phyloP scores from a whole-genome alignment of 1,284 basidiomycete species.

The Pseudozyma flocculosa region DNA sequence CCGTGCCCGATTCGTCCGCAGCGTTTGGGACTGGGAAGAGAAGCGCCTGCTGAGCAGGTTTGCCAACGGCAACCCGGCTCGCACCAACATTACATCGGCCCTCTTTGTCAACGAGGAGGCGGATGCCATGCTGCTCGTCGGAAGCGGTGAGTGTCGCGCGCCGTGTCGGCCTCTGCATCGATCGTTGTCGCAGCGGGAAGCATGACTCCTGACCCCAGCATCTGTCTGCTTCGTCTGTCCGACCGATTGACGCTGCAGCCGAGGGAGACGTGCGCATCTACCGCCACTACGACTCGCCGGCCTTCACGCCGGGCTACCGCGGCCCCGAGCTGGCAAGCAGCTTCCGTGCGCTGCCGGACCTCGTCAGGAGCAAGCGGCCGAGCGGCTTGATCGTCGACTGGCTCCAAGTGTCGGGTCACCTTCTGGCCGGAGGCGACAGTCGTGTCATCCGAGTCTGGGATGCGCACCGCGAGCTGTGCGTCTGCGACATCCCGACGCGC shows the following conservation, averaged over 20 bases:
- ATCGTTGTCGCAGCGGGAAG: neutral
- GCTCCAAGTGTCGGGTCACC: slow-evolving; percentile 83
- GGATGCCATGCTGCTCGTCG: slow-evolving; percentile 84
- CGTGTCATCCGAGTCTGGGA: slow-evolving; percentile 91
- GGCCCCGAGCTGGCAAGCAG: slow-evolving; percentile 82
- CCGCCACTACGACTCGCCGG: slow-evolving; percentile 70
- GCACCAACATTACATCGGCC: slow-evolving; percentile 83
- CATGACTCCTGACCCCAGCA: too few species aligned
- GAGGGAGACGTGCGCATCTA: slow-evolving; percentile 90
- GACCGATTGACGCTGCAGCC: too few species aligned
- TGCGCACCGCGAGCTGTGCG: slow-evolving; percentile 82
- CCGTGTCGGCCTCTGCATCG: too few species aligned
- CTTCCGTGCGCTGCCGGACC: slow-evolving; percentile 83
- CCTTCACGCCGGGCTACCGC: slow-evolving; percentile 32
- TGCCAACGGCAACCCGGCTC: slow-evolving; percentile 80
- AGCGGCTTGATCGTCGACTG: slow-evolving; percentile 86
- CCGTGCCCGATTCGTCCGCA: too few species aligned
- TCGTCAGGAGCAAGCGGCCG: slow-evolving; percentile 70
- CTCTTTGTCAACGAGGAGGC: slow-evolving; percentile 95
- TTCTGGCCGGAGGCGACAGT: slow-evolving; percentile 88
- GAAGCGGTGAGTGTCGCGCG: slow-evolving; percentile 68
- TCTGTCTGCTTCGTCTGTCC: too few species aligned
- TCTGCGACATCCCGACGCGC: slow-evolving; percentile 81
- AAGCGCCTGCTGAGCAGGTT: slow-evolving; percentile 77
- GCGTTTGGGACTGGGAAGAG: slow-evolving; percentile 92